phyloP scores from a whole-genome alignment of 1,139 yeast species.

The Hemisphaericaspora xylanilytica region DNA sequence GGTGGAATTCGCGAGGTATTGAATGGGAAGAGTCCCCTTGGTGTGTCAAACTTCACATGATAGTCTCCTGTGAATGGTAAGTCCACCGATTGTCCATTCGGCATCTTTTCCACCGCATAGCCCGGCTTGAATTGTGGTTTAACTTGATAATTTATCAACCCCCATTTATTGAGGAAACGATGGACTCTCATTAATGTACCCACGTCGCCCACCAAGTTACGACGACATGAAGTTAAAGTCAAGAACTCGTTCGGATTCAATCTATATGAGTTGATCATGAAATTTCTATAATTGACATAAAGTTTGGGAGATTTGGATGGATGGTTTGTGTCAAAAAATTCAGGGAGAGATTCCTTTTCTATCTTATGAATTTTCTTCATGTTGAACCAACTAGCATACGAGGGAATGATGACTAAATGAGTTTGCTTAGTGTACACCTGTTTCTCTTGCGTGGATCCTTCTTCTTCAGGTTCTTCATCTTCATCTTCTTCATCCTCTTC shows the following conservation, averaged over 20 bases:
- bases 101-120: slow-evolving; percentile 57
- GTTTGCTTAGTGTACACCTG: slow-evolving; percentile 52
- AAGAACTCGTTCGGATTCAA: slow-evolving; percentile 90
- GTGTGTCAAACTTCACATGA: slow-evolving; percentile 77
- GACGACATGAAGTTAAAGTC: slow-evolving; percentile 89
- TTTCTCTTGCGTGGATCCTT: slow-evolving; percentile 40
- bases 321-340: slow-evolving; percentile 74
- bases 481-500: slow-evolving; percentile 24
- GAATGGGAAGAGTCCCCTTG: slow-evolving; percentile 92
- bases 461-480: slow-evolving; percentile 32
- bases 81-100: slow-evolving; percentile 45
- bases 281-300: slow-evolving; percentile 84
- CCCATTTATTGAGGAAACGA: slow-evolving; percentile 92
- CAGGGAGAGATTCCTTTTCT: slow-evolving; percentile 78
- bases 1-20: slow-evolving; percentile 67
- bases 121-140: slow-evolving; percentile 66
- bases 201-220: slow-evolving; percentile 95
- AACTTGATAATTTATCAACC: slow-evolving; percentile 91
- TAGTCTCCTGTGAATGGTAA: slow-evolving; percentile 69
- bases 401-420: slow-evolving; percentile 88
- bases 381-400: slow-evolving; percentile 89
- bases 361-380: slow-evolving; percentile 65
- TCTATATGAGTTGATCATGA: slow-evolving; percentile 90
- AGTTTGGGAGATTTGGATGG: slow-evolving; percentile 86
- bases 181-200: slow-evolving; percentile 90